Evolutionary conservation across 2,329 filamentous ascomycete genomes (phyloP).

Genomic region (Biscogniauxia sp.): DNA sequence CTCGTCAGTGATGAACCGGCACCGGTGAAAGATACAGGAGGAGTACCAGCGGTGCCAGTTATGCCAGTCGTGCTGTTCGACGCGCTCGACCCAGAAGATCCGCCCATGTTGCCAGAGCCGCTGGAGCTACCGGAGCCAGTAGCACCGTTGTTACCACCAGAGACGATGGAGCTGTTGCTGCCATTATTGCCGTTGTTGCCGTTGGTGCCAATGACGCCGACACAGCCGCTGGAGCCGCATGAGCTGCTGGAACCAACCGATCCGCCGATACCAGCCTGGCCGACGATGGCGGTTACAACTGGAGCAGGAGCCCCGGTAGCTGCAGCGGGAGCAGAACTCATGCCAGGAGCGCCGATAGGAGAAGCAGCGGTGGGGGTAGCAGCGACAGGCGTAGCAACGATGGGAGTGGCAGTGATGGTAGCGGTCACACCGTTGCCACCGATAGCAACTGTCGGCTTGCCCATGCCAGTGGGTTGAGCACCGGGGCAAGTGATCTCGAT

Average conservation of each 20-base stretch:
- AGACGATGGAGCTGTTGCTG: neutral
- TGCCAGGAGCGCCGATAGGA: constrained; percentile 6
- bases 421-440: constrained; percentile 38
- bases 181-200: too few species aligned
- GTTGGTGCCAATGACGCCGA: too few species aligned
- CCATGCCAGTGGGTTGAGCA: constrained; percentile 30
- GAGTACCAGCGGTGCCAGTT: constrained; percentile 9
- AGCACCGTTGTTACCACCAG: neutral
- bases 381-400: constrained; percentile 12
- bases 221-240: neutral
- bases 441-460: constrained; percentile 27
- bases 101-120: constrained; percentile 1
- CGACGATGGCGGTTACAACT: constrained; percentile 3
- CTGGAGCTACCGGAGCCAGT: neutral
- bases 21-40: constrained; percentile 19
- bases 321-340: constrained; percentile 5
- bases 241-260: neutral
- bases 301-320: constrained; percentile 5
- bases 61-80: constrained; percentile 3
- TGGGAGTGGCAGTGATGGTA: constrained; percentile 19
- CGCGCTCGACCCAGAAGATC: neutral
- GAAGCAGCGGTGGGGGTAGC: constrained; percentile 13
- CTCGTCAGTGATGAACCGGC: constrained; percentile 28
- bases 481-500: constrained; percentile 38
- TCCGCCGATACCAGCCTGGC: neutral